A percentile compares a stretch with the other conserved stretches of the same genome.
phyloP scores from a whole-genome alignment of 2,329 filamentous ascomycete genomes.

The Alternaria solani region DNA sequence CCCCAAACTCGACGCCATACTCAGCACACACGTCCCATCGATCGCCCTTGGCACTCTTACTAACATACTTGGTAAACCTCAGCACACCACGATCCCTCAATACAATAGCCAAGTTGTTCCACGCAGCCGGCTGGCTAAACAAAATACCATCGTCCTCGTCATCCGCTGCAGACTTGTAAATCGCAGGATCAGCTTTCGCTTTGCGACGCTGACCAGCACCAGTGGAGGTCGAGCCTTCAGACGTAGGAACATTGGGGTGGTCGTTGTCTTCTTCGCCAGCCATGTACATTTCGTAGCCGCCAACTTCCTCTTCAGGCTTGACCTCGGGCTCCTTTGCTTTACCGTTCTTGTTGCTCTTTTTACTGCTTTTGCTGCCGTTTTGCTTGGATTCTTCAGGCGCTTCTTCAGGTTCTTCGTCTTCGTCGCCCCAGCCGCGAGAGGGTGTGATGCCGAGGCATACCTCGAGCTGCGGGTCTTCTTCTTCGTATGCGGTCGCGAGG shows the following conservation, averaged over 20 bases:
- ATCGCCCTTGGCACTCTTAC: slow-evolving; percentile 80
- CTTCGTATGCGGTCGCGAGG: slow-evolving; percentile 82
- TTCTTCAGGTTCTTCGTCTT: slow-evolving; percentile 63
- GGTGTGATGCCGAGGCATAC: slow-evolving; percentile 89
- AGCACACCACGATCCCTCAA: slow-evolving; percentile 85
- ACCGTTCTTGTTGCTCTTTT: slow-evolving; percentile 37
- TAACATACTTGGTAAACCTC: slow-evolving; percentile 97
- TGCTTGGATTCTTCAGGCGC: slow-evolving; percentile 57
- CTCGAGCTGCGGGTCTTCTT: slow-evolving; percentile 78
- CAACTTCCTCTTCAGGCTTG: slow-evolving; percentile 64
- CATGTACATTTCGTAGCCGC: slow-evolving; percentile 92
- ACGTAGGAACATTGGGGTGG: slow-evolving; percentile 54
- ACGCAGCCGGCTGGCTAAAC: slow-evolving; percentile 73
- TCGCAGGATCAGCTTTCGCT: slow-evolving; percentile 72
- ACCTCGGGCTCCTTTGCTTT: slow-evolving; percentile 25
- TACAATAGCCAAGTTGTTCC: slow-evolving; percentile 93
- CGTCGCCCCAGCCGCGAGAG: slow-evolving; percentile 82
- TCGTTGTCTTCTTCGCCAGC: slow-evolving; percentile 72
- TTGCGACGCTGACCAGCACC: slow-evolving; percentile 58
- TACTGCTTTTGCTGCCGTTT: slow-evolving; percentile 39
- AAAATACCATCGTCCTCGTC: slow-evolving; percentile 79
- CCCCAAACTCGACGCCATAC: slow-evolving; percentile 72
- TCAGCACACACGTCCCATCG: slow-evolving; percentile 88
- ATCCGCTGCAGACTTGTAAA: slow-evolving; percentile 69
- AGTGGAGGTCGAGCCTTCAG: slow-evolving; percentile 49